Conservation (phyloP, 2,329 filamentous ascomycete genomes). For the Leptographium procerum region DNA sequence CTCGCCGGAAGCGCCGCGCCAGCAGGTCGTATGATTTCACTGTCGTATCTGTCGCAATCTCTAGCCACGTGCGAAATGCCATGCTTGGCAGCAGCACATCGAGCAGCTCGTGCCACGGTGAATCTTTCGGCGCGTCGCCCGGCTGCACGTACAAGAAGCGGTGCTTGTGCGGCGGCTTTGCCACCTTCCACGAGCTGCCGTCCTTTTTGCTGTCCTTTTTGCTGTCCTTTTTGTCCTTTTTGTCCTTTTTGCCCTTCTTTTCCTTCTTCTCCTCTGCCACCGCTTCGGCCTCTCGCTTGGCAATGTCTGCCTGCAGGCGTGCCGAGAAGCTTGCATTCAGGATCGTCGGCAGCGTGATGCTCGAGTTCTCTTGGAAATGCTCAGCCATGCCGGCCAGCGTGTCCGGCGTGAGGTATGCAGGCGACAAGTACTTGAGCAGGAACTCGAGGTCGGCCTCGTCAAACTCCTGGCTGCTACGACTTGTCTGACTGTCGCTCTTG, state of each 20-base stretch:
- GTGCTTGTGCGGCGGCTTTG: slow-evolving; percentile 88
- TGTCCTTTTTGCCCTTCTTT: slow-evolving; percentile 10
- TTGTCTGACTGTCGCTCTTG: slow-evolving; percentile 35
- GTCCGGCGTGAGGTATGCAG: slow-evolving; percentile 84
- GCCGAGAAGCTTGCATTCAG: slow-evolving; percentile 67
- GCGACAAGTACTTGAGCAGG: slow-evolving; percentile 78
- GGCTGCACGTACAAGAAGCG: slow-evolving; percentile 73
- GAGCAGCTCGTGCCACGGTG: slow-evolving; percentile 64
- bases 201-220: slow-evolving; percentile 15
- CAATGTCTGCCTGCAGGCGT: slow-evolving; percentile 59
- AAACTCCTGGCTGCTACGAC: slow-evolving; percentile 31
- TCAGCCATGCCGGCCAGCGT: slow-evolving; percentile 73
- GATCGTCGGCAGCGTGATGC: slow-evolving; percentile 70
- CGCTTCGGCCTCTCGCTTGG: slow-evolving; percentile 51
- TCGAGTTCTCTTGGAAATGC: slow-evolving; percentile 72
- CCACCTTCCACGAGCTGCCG: slow-evolving; percentile 51
- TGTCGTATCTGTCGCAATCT: slow-evolving; percentile 64
- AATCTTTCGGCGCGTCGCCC: slow-evolving; percentile 29
- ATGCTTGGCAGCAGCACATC: slow-evolving; percentile 73
- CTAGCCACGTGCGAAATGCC: slow-evolving; percentile 83
- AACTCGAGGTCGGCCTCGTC: slow-evolving; percentile 78
- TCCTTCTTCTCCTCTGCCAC: slow-evolving; percentile 33
- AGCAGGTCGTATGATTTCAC: slow-evolving; percentile 66
- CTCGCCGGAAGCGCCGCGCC: slow-evolving; percentile 77
- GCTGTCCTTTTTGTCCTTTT: slow-evolving; percentile 12